These are phyloP conservation scores for Mariannaea sp. DNA, from an alignment of 2,329 filamentous ascomycete species.

Conservation along the genomic window DNA sequence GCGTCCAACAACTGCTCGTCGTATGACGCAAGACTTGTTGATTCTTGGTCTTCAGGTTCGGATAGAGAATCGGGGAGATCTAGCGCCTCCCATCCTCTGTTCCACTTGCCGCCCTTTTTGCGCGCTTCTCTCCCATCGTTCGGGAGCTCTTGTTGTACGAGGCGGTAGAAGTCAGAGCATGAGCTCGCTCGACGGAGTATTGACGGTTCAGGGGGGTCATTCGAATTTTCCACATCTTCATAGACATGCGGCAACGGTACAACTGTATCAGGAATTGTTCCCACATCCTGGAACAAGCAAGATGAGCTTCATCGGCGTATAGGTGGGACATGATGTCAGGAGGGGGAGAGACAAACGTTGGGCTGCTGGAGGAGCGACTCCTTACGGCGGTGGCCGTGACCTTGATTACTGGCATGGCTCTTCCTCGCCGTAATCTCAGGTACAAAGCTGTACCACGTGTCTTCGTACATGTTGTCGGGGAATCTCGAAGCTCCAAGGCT, in stretches of 20 bases:
- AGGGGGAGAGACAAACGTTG: constrained; percentile 50
- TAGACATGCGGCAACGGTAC: constrained; percentile 62
- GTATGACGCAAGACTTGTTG: constrained; percentile 42
- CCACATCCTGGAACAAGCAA: constrained; percentile 53
- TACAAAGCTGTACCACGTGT: constrained; percentile 82
- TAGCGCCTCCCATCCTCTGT: constrained; percentile 58
- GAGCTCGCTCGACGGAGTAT: constrained; percentile 71
- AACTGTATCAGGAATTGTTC: constrained; percentile 55
- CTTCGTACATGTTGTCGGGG: constrained; percentile 71
- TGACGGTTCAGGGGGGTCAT: constrained; percentile 69
- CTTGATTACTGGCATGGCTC: constrained; percentile 49
- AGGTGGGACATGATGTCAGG: constrained; percentile 18
- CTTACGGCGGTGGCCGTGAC: constrained; percentile 64
- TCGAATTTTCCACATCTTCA: constrained; percentile 60
- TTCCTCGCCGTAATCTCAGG: constrained; percentile 62
- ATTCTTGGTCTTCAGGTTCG: constrained; percentile 34
- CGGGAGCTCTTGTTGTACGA: constrained; percentile 60
- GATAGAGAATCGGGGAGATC: constrained; percentile 38
- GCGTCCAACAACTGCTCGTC: constrained; percentile 75
- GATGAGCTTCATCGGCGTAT: constrained; percentile 34
- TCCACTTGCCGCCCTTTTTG: constrained; percentile 46
- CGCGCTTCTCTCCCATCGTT: constrained; percentile 53
- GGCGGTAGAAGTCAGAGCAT: constrained; percentile 75
- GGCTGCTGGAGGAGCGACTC: constrained; percentile 72
- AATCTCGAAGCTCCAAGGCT: constrained; percentile 27